Evolutionary conservation across 2,329 filamentous ascomycete genomes (phyloP), one percentile per base, ranked within the genome.

Genomic region (Aspergillus versicolor): DNA sequence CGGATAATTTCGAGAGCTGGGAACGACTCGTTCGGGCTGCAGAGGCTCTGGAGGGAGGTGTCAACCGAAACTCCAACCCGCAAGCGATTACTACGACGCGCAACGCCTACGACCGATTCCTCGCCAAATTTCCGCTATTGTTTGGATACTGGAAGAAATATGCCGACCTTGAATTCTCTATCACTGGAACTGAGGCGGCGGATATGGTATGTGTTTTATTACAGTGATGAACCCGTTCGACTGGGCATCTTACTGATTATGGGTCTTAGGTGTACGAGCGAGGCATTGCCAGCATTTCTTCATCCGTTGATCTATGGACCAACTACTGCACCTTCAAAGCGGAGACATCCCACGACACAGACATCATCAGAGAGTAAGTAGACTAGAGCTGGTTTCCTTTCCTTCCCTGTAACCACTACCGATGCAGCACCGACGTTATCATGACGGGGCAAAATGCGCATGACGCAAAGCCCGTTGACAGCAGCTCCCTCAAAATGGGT

Each of bases 101-200:
- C 75, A 87, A 90, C 73, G 86, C 90, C 61, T 97, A 96, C 79
- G 92, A 99, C 73, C 86, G 89, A 47, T 95, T 99, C 71, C 88
- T 99, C 21, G 85, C 90, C 60, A 97, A 96, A 71, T 99, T 97
- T 64, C 94, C 94, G 3, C 83, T 97, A 11, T 85, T 97, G 40
- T 99, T 97, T 69, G 94, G 93, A 52, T 99, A 97, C 79, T 99
- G 94, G 94, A 97, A 97, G 81, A 97, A 97, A 74, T 99, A 97
- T 82, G 94, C 94, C 70, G 93, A 97, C 69, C 83, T 96, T 62
- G 94, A 99, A 71, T 99, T 99, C 78, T 92, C 92, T 50, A 96
- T 99, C 63, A 92, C 92, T 4, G 94, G 94, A 17, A 95, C 94
- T 5, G 94, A 99, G 79, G 93, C 93, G 43, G 94, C 94, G 53